Percentiles rank a stretch among this genome's conserved stretches.
These are phyloP conservation scores for Senecio squalidus DNA, from an alignment of 140 eudicot genomes.

Conservation along the genomic window DNA sequence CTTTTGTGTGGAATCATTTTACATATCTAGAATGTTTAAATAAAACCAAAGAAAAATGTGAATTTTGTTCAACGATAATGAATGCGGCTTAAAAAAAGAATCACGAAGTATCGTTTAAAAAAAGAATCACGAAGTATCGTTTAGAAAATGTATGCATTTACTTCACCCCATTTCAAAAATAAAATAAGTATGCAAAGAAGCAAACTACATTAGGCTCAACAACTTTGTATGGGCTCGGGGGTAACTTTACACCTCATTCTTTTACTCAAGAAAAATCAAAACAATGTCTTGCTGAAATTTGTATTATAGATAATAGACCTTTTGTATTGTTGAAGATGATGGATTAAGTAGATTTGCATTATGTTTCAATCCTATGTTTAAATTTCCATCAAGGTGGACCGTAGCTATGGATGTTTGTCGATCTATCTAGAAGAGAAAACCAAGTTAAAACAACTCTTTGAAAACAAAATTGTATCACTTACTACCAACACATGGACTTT, in stretches of 20 bases:
- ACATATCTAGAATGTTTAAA: background rate
- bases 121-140: background rate
- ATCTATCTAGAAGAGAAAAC: background rate
- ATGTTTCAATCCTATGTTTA: background rate
- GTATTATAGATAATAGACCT: conserved; percentile 5
- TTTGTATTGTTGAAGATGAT: conserved; percentile 3
- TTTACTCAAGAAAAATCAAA: background rate
- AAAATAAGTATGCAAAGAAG: background rate
- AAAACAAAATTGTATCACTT: no score
- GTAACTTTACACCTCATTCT: background rate
- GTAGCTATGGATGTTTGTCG: background rate
- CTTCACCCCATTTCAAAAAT: background rate
- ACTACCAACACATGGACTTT: no score
- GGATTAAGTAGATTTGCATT: background rate
- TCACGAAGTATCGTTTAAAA: background rate
- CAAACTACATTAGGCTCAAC: background rate
- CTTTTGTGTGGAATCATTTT: background rate
- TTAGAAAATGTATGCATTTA: background rate
- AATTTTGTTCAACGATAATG: background rate
- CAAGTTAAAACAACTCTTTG: background rate
- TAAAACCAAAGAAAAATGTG: background rate
- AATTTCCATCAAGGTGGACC: background rate
- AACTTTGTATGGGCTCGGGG: background rate
- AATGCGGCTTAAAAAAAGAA: background rate
- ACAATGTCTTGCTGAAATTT: background rate